These are phyloP conservation scores for Acer negundo DNA, from an alignment of 345 rosid genomes.

Conservation along the genomic window DNA sequence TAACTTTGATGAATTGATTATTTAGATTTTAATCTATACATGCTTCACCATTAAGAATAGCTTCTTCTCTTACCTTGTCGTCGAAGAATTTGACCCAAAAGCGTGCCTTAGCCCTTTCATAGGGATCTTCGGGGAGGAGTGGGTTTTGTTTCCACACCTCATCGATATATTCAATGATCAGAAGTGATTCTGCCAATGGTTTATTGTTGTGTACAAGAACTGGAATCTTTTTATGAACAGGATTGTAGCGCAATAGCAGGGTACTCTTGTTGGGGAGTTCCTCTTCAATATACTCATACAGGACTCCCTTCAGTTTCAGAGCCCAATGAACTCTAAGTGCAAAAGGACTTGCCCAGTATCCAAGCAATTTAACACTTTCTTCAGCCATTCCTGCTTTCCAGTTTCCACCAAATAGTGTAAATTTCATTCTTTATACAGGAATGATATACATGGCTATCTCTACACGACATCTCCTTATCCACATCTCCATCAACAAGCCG, in stretches of 20 bases:
- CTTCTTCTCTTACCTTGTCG: conserved; percentile 27
- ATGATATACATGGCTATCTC: no score
- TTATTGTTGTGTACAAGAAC: conserved; percentile 34
- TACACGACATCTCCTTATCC: background rate
- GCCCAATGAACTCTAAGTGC: conserved; percentile 30
- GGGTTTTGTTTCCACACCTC: conserved; percentile 29
- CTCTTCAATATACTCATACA: conserved; percentile 32
- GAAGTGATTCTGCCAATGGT: conserved; percentile 32
- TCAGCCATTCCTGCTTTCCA: conserved; percentile 9
- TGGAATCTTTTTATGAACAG: conserved; percentile 30
- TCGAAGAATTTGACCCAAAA: conserved; percentile 40
- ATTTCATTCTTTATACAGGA: background rate
- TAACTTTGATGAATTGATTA: background rate
- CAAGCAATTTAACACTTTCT: conserved; percentile 26
- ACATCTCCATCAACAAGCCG: background rate
- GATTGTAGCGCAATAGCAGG: conserved; percentile 34
- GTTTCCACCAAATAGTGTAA: background rate
- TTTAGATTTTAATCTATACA: no score
- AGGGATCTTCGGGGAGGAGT: conserved; percentile 31
- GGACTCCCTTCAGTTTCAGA: conserved; percentile 31
- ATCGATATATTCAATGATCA: conserved; percentile 35
- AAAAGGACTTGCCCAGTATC: conserved; percentile 34
- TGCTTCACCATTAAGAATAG: background rate
- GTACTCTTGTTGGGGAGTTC: conserved; percentile 34
- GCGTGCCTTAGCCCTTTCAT: conserved; percentile 26